A percentile compares a stretch with the other conserved stretches of the same genome.
Evolutionary conservation across 768 basidiomycete genomes (phyloP).

Genomic region (Termitomyces eurrhizus): DNA sequence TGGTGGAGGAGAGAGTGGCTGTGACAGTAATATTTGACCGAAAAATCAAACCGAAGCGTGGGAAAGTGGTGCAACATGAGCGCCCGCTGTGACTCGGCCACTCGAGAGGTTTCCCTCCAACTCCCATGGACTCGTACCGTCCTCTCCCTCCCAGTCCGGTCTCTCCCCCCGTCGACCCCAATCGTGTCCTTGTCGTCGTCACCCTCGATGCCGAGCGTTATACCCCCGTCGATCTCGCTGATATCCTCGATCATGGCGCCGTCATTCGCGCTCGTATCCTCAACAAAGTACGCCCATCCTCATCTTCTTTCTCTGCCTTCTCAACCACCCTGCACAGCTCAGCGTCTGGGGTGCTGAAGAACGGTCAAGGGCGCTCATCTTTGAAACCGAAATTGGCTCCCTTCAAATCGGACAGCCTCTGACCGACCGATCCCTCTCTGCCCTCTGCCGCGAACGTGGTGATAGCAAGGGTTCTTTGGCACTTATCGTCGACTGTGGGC

Average conservation of each 20-base stretch:
- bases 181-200: conserved; percentile 15
- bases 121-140: neutral
- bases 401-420: conserved; percentile 16
- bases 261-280: conserved; percentile 18
- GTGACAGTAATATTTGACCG: conserved; percentile 7
- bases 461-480: conserved; percentile 17
- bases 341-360: conserved; percentile 15
- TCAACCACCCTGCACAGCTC: conserved; percentile 7
- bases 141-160: conserved; percentile 6
- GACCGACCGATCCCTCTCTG: conserved; percentile 11
- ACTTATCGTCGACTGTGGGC: conserved; percentile 13
- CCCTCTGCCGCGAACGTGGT: conserved; percentile 15
- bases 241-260: conserved; percentile 16
- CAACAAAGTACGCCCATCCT: conserved; percentile 11
- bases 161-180: conserved; percentile 1
- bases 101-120: neutral
- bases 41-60: conserved; percentile 18
- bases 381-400: conserved; percentile 19
- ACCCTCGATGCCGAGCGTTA: conserved; percentile 19
- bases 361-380: conserved; percentile 15
- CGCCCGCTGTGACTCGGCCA: too few species aligned
- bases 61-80: conserved; percentile 10
- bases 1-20: conserved; percentile 17
- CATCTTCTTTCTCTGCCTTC: neutral
- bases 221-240: conserved; percentile 18